phyloP scores from a whole-genome alignment of 148 eudicot genomes.

The Silene uniflora region DNA sequence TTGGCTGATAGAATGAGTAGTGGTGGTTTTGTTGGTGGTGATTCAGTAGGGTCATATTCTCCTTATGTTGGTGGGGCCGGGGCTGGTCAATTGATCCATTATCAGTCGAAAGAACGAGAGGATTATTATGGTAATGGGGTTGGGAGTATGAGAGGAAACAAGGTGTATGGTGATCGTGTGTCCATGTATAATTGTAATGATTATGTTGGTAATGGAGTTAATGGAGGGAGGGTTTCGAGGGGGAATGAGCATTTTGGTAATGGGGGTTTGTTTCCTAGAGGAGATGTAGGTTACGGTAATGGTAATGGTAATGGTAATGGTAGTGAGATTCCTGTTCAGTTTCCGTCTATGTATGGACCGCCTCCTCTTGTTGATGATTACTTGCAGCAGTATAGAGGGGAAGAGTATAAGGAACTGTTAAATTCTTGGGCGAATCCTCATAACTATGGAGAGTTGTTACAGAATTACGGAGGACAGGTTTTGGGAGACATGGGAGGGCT shows the following conservation, averaged over 20 bases:
- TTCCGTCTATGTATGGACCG: conserved; percentile 21
- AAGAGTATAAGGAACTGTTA: conserved; percentile 13
- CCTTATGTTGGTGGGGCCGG: conserved; percentile 22
- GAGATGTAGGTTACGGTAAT: conserved; percentile 13
- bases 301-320: neutral
- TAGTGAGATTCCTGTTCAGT: conserved; percentile 14
- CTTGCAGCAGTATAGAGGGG: conserved; percentile 26
- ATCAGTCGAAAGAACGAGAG: conserved; percentile 25
- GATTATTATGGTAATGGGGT: conserved; percentile 22
- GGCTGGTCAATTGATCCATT: conserved; percentile 24
- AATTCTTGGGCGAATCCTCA: conserved; percentile 22
- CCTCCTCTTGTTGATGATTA: conserved; percentile 19
- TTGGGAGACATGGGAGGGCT: conserved; percentile 25
- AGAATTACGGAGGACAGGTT: conserved; percentile 21
- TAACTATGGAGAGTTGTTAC: conserved; percentile 26
- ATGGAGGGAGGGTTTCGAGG: conserved; percentile 11
- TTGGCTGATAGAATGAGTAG: conserved; percentile 23
- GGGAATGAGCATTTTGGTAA: conserved; percentile 7
- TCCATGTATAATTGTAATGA: conserved; percentile 6
- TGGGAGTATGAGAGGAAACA: conserved; percentile 15
- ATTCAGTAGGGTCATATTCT: conserved; percentile 27
- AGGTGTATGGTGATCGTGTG: conserved; percentile 11
- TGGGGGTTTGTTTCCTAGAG: conserved; percentile 14
- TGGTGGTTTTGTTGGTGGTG: conserved; percentile 13
- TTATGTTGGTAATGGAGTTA: neutral